A percentile compares a stretch with the other conserved stretches of the same genome.
Conservation (phyloP, 2,329 filamentous ascomycete genomes). For the Colletotrichum endophyticum region DNA sequence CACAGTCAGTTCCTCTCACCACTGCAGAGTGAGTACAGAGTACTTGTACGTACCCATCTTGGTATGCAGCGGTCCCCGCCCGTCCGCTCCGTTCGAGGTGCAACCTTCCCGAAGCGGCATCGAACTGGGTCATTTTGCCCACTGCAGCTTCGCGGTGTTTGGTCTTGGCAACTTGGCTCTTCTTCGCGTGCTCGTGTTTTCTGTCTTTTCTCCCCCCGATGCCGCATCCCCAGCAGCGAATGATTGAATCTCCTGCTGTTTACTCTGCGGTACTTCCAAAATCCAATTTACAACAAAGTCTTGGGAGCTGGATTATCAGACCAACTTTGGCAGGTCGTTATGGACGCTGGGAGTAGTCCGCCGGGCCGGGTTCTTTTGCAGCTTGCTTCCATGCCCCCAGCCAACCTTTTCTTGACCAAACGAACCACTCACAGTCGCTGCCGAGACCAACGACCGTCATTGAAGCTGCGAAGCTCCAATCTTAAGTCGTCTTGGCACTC, state of each 20-base stretch:
- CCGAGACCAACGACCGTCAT: not conserved
- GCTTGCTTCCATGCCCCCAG: not conserved
- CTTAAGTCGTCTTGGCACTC: not conserved
- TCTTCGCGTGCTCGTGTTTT: not conserved
- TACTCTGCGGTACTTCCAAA: not conserved
- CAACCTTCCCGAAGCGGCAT: conserved; percentile 18
- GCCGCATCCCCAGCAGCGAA: not conserved
- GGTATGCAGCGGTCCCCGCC: not conserved
- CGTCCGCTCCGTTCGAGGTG: not conserved
- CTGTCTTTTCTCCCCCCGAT: not conserved
- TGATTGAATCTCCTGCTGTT: not conserved
- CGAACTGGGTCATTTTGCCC: not conserved
- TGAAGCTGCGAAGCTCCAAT: conserved; percentile 1
- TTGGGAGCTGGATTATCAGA: not conserved
- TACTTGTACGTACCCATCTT: not conserved
- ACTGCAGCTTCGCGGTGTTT: not conserved
- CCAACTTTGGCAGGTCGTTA: conserved; percentile 15
- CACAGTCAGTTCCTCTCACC: not conserved
- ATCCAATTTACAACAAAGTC: not conserved
- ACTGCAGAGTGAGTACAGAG: not conserved
- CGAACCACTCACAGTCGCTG: conserved; percentile 1
- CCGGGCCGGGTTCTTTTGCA: not conserved
- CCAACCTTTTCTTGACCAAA: not conserved
- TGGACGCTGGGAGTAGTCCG: not conserved
- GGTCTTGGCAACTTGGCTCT: conserved; percentile 1